phyloP scores from a whole-genome alignment of 257 asterid species.

The Coffea eugenioides region DNA sequence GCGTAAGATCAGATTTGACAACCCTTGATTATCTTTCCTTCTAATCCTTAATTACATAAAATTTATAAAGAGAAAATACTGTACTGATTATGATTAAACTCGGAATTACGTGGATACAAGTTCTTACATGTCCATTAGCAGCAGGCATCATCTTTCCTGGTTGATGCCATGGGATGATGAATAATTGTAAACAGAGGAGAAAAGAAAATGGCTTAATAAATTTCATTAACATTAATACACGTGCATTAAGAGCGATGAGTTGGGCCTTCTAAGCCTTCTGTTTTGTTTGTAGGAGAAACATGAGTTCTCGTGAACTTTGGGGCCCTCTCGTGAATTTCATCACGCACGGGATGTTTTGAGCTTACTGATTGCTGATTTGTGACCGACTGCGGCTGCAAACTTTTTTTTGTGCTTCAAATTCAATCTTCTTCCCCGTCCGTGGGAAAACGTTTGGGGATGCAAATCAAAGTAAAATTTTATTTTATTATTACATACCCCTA shows the following conservation, averaged over 20 bases:
- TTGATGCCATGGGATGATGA: not conserved
- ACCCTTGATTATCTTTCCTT: not conserved
- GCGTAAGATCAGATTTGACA: not conserved
- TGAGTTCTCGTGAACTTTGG: constrained; percentile 51
- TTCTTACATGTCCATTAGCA: not conserved
- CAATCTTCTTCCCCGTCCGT: too few species aligned
- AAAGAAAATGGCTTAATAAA: not conserved
- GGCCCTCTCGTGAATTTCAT: constrained; percentile 42
- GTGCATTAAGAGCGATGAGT: constrained; percentile 22
- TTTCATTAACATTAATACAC: not conserved
- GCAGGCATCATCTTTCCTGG: too few species aligned
- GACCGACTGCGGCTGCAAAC: not conserved
- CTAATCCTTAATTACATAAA: not conserved
- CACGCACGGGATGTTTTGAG: constrained; percentile 23
- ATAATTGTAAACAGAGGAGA: not conserved
- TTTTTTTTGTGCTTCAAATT: not conserved
- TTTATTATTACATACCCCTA: too few species aligned
- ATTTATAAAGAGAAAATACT: not conserved
- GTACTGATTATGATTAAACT: not conserved
- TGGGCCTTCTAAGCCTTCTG: constrained; percentile 34
- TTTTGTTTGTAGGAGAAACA: constrained; percentile 20
- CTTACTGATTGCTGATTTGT: not conserved
- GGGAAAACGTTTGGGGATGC: too few species aligned
- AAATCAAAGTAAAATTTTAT: too few species aligned
- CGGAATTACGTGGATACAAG: not conserved